A percentile compares a stretch with the other conserved stretches of the same genome.
These are phyloP conservation scores for Penicillium sp. DNA, from an alignment of 2,329 filamentous ascomycete genomes.

Conservation along the genomic window DNA sequence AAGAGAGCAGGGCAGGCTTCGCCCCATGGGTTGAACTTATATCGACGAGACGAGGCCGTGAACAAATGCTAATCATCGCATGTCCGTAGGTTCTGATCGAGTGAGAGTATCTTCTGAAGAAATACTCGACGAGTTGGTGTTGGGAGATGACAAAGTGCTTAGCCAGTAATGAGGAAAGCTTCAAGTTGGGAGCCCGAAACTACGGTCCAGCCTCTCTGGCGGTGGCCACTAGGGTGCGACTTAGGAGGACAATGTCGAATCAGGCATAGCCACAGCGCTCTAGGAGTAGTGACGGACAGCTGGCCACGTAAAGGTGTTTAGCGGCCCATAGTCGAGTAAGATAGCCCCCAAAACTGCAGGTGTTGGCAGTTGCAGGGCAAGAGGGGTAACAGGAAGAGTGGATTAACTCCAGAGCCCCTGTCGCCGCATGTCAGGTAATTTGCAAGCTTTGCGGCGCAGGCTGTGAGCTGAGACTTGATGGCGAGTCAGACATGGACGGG, in stretches of 20 bases:
- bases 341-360: slow-evolving; percentile 15
- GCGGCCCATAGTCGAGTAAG: slow-evolving; percentile 6
- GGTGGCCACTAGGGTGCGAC: slow-evolving; percentile 13
- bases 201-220: slow-evolving; percentile 27
- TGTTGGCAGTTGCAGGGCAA: slow-evolving; percentile 12
- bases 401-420: slow-evolving; percentile 6
- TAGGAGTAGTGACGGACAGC: slow-evolving; percentile 9
- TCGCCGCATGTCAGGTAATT: background rate
- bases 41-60: slow-evolving; percentile 18
- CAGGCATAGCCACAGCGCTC: slow-evolving; percentile 17
- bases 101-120: slow-evolving; percentile 19
- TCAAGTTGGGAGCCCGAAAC: slow-evolving; percentile 22
- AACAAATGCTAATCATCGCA: slow-evolving; percentile 19
- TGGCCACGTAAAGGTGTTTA: slow-evolving; percentile 5
- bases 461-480: slow-evolving; percentile 10
- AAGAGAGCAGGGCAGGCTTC: slow-evolving; percentile 4
- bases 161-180: slow-evolving; percentile 10
- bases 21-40: slow-evolving; percentile 23
- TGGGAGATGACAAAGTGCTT: slow-evolving; percentile 13
- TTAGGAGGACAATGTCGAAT: slow-evolving; percentile 10
- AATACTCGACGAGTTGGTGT: slow-evolving; percentile 11
- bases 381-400: slow-evolving; percentile 14
- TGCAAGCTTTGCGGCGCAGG: slow-evolving; percentile 20
- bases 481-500: slow-evolving; percentile 9
- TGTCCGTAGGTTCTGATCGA: slow-evolving; percentile 12